Evolutionary conservation across 1,284 basidiomycete genomes (phyloP).

Genomic region (Anthracocystis setariae): DNA sequence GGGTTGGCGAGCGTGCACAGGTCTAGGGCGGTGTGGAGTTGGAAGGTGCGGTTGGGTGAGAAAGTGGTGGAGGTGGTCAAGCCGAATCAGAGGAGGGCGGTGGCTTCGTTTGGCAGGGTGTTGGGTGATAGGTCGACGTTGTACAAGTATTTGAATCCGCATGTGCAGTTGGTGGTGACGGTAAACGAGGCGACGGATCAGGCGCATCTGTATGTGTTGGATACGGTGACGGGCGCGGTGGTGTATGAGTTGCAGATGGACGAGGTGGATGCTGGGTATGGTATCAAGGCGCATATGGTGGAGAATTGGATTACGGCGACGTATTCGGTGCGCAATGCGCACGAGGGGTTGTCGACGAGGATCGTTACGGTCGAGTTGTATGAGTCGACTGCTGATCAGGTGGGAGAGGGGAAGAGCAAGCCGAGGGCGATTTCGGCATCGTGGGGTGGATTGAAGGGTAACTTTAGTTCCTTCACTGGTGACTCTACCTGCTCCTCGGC

Average conservation of each 20-base stretch:
- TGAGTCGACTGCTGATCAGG: conserved; percentile 77
- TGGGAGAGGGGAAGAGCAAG: conserved; percentile 71
- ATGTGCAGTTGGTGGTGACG: conserved; percentile 75
- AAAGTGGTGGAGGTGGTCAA: conserved; percentile 42
- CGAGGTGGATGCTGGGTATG: conserved; percentile 65
- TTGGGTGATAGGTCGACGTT: conserved; percentile 86
- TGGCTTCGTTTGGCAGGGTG: conserved; percentile 75
- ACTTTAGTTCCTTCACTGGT: conserved; percentile 46
- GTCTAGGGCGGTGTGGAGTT: conserved; percentile 49
- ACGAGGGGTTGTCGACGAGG: conserved; percentile 63
- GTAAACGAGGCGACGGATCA: conserved; percentile 68
- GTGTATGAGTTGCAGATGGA: conserved; percentile 70
- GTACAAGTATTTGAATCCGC: conserved; percentile 93
- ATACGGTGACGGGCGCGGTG: conserved; percentile 80
- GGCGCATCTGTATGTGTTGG: conserved; percentile 76
- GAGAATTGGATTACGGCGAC: conserved; percentile 96
- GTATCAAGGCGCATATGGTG: conserved; percentile 75
- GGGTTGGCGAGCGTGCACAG: conserved; percentile 35
- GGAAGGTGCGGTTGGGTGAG: conserved; percentile 48
- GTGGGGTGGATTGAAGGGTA: conserved; percentile 33
- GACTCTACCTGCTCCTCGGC: conserved; percentile 11
- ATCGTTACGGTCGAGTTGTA: conserved; percentile 83
- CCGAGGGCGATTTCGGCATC: conserved; percentile 14
- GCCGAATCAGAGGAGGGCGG: conserved; percentile 15
- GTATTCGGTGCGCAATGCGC: conserved; percentile 73